phyloP scores from a whole-genome alignment of 352 stramenopile species.

The Pythium pyrilobum region DNA sequence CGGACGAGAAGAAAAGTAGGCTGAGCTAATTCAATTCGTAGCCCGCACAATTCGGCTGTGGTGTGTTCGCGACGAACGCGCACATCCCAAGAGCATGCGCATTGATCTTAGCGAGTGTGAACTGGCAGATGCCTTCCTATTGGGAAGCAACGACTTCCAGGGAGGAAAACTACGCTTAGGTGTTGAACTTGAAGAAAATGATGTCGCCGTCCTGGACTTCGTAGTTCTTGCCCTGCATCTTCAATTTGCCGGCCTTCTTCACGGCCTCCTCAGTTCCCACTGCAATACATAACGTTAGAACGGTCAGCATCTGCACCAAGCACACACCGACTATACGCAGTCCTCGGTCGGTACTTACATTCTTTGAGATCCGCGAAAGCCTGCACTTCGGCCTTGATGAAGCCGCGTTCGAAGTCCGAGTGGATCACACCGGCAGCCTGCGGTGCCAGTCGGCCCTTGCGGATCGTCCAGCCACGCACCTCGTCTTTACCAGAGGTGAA shows the following conservation, averaged over 20 bases:
- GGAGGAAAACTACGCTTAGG: conserved; percentile 50
- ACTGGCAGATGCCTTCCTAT: no score
- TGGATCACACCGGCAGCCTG: conserved; percentile 99
- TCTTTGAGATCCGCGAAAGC: conserved; percentile 88
- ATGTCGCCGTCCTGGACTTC: conserved; percentile 86
- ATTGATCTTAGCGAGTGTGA: no score
- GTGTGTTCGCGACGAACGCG: no score
- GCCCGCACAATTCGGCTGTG: no score
- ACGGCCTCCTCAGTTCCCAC: conserved; percentile 82
- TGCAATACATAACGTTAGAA: conserved; percentile 19
- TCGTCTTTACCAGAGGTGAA: conserved; percentile 99
- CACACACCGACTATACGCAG: no score
- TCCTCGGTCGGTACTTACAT: no score
- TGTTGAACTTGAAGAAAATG: conserved; percentile 93
- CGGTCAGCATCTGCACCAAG: neutral
- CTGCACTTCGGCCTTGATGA: conserved; percentile 95
- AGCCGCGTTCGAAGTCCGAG: conserved; percentile 99
- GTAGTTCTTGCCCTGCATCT: conserved; percentile 90
- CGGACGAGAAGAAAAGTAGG: neutral
- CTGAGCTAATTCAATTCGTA: neutral
- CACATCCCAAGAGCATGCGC: no score
- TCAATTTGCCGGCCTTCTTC: conserved; percentile 87
- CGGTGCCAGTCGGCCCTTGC: conserved; percentile 94
- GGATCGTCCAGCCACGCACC: conserved; percentile 99
- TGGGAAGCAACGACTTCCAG: no score